Percentiles rank a stretch among this genome's conserved stretches.
Evolutionary conservation across 257 asterid genomes (phyloP).

Genomic region (Solanum neorickii): DNA sequence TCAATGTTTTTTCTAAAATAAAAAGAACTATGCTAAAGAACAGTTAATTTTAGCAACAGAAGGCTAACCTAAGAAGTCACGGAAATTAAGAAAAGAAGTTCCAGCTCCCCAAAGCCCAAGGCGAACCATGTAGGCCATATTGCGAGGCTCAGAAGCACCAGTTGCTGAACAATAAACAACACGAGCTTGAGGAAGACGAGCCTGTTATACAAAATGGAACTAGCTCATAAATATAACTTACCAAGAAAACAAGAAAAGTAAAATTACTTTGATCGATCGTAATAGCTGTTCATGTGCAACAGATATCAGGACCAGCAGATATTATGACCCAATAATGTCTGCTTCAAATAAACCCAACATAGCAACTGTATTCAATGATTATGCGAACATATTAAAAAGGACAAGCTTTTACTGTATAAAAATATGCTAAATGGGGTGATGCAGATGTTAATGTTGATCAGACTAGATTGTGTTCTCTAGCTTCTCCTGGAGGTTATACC

Average conservation of each 20-base stretch:
- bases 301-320: background rate
- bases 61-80: slow-evolving; percentile 73
- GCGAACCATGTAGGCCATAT: slow-evolving; percentile 98
- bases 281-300: background rate
- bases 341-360: background rate
- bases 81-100: slow-evolving; percentile 74
- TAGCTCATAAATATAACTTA: background rate
- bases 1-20: background rate
- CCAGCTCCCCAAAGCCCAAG: slow-evolving; percentile 99
- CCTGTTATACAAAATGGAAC: slow-evolving; percentile 45
- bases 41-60: slow-evolving; percentile 1
- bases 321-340: background rate
- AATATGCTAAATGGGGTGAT: background rate
- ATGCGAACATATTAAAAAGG: background rate
- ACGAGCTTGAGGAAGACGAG: slow-evolving; percentile 95
- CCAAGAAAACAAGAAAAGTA: background rate
- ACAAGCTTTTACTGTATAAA: background rate
- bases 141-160: slow-evolving; percentile 99
- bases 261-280: background rate
- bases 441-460: background rate
- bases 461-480: background rate
- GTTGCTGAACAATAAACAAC: slow-evolving; percentile 95
- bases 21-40: background rate
- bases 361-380: background rate
- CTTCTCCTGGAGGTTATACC: background rate